Base-by-base conservation (phyloP, 768 basidiomycete species). In the Jaapia argillacea region DNA sequence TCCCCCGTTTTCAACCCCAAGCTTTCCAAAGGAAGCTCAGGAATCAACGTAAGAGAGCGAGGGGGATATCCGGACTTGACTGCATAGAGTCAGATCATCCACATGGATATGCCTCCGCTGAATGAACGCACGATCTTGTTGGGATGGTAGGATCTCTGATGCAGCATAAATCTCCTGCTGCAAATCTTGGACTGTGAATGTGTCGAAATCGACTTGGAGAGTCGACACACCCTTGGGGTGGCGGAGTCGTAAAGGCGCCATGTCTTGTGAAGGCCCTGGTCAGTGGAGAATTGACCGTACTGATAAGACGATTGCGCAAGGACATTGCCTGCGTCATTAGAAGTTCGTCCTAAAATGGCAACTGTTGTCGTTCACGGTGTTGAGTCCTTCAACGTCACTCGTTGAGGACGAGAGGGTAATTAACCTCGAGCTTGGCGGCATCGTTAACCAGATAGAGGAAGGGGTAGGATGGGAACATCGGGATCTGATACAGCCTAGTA, bases 51-150 rank as follows among this genome's bases (percentile, higher is more conserved):
- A 33, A 96, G 69, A 1, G 76, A 52, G 35, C 71, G 75, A 0
- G 90, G 92, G 3, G 92, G 92, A 59, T 94, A 97, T 28, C 92
- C 90, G 13, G 74, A 67, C 63, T 80, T 87, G 45, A 89, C 86
- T 88, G 46, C 7, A n/a, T n/a, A 45, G 37, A 27, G 38, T 12
- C 33, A 13, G 35, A 36, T 46, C 27, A 45, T 6, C 16, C 27
- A 48, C 12, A 35, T 44, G 4, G 21, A 7, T 4, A 23, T 3
- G 12, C 16, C 18, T 0, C 24, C 23, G 1, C 44, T 48, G 40
- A 45, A 45, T 38, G 14, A 28, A 68, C 85, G 60, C 54, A 91
- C 93, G 61, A 48, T 80, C 81, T 68, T 94, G 93, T 25, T 75
- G 75, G 3, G 76, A 77, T 0, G 87, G 79, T 4, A 75, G 67